Conservation (phyloP, 768 basidiomycete genomes). For the Boletus subparvulus region DNA sequence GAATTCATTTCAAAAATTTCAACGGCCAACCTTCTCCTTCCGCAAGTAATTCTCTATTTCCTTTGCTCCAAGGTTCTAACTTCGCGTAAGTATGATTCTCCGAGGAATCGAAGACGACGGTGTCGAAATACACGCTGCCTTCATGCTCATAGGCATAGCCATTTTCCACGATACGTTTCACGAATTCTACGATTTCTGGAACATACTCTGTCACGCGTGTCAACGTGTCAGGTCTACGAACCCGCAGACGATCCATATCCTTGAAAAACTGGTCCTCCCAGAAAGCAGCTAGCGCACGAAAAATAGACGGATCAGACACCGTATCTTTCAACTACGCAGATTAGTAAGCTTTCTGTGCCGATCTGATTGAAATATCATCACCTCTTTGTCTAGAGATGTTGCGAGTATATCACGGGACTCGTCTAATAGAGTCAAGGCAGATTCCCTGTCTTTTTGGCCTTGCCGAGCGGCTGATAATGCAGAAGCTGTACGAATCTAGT, state of each 20-base stretch:
- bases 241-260: constrained; percentile 87
- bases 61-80: constrained; percentile 94
- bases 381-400: constrained; percentile 71
- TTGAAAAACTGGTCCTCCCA: constrained; percentile 92
- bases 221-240: constrained; percentile 84
- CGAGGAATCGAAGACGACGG: constrained; percentile 72
- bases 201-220: constrained; percentile 98
- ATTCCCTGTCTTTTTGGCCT: constrained; percentile 41
- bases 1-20: background rate
- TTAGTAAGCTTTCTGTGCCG: constrained; percentile 4
- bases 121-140: constrained; percentile 94
- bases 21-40: constrained; percentile 79
- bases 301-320: constrained; percentile 85
- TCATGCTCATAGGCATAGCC: constrained; percentile 73
- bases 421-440: constrained; percentile 62
- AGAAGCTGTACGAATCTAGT: constrained; percentile 47
- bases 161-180: constrained; percentile 80
- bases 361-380: constrained; percentile 29
- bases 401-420: constrained; percentile 78
- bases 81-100: constrained; percentile 87
- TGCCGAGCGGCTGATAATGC: constrained; percentile 55
- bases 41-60: constrained; percentile 84
- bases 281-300: constrained; percentile 73
- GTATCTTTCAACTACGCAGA: constrained; percentile 64
- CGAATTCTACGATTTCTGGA: constrained; percentile 89